These are phyloP conservation scores for Calamus simplicifolius DNA, from an alignment of 176 grass and related monocot genomes.

Conservation along the genomic window DNA sequence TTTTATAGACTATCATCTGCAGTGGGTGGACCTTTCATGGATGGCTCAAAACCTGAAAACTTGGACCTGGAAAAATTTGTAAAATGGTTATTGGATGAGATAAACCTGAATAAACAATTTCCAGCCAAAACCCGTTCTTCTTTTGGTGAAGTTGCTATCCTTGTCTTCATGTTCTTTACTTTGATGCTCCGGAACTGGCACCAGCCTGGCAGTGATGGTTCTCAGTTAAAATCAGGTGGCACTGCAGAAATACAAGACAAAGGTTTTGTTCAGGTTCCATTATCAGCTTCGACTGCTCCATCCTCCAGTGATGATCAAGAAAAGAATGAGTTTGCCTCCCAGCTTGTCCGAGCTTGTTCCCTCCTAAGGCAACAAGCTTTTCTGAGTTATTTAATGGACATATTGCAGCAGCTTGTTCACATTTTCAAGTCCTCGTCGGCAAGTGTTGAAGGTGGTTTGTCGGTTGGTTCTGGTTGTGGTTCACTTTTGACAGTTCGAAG, in stretches of 20 bases:
- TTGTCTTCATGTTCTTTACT: constrained; percentile 99
- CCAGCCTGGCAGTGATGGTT: constrained; percentile 64
- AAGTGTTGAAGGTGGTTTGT: constrained; percentile 49
- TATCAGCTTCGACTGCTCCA: constrained; percentile 25
- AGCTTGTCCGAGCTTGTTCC: constrained; percentile 80
- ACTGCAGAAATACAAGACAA: constrained; percentile 70
- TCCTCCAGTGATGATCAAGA: constrained; percentile 62
- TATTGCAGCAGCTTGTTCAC: constrained; percentile 87
- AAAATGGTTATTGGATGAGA: constrained; percentile 84
- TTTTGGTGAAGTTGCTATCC: constrained; percentile 88
- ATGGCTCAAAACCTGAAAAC: constrained; percentile 83
- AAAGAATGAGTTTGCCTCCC: constrained; percentile 82
- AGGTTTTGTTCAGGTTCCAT: constrained; percentile 33
- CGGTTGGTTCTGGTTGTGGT: constrained; percentile 69
- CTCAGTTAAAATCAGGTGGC: constrained; percentile 55
- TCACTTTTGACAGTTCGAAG: constrained; percentile 78
- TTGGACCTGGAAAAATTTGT: constrained; percentile 96
- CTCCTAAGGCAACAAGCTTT: constrained; percentile 75
- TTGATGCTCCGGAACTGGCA: constrained; percentile 99
- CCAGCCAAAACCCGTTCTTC: constrained; percentile 58
- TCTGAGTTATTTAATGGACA: constrained; percentile 95
- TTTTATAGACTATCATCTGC: constrained; percentile 93
- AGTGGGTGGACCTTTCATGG: constrained; percentile 93
- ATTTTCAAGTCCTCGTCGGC: constrained; percentile 67
- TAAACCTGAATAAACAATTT: constrained; percentile 80